Evolutionary conservation across 192 early-diverging fungal species (phyloP), one percentile per base, ranked within the genome.

Genomic region (Backusella parvicylindrica): DNA sequence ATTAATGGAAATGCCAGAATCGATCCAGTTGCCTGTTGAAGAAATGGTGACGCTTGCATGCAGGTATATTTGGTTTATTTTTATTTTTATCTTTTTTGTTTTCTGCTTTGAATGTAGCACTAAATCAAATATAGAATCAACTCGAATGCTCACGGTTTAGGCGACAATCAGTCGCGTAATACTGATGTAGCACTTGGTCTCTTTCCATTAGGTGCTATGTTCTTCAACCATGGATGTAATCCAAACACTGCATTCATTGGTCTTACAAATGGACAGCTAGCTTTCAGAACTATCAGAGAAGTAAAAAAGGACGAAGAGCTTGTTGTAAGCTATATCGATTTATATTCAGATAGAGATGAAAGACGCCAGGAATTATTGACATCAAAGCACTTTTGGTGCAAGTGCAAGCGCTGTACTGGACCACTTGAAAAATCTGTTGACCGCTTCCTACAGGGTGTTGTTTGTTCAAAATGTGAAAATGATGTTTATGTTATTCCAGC

Each of bases 381-480:
- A 30, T 81, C 88, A 41, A 91, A 89, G 23, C 90, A 89, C 74
- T 92, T 93, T 77, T 93, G 91, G 91, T 94, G 93, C 84, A 85
- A 89, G 79, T 94, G 93, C 78, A 78, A 75, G 49, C 81, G 93
- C 28, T 94, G 93, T 82, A 85, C 82, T 23, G 80, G 81, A 40
- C 81, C 84, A 12, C 84, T 93, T 36, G 86, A 87, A 47, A 84
- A 88, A 47, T 91, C 89, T n/a, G 85, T 89, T 1, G 92, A 93
- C 75, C 84, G 92, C 7, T 88, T 88, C 60, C 82, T 93, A 81
- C 87, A 90, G 77, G 90, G 91, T 21, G 85, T 91, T 49, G 82
- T 90, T 56, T 92, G 91, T 83, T 68, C 72, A 33, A 56, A 79
- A 66, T 92, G 91, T 82, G 80, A 74, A 70, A 85, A 85, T 70